A percentile compares a stretch with the other conserved stretches of the same genome.
Evolutionary conservation across 129 eudicot genomes (phyloP).

Genomic region (Apium graveolens): DNA sequence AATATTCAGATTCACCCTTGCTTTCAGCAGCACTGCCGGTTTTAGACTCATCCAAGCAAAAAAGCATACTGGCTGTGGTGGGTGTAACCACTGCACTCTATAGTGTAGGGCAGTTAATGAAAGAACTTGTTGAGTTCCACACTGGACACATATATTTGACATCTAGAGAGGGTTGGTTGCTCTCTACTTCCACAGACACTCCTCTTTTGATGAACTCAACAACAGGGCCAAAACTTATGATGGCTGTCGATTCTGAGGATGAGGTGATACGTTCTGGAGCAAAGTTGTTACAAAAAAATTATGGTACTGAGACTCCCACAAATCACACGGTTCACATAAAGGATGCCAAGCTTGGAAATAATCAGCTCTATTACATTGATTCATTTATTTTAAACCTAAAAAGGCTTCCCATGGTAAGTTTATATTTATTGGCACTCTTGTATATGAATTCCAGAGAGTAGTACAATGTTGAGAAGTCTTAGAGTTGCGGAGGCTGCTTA

Average conservation of each 20-base stretch:
- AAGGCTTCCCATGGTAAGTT: constrained; percentile 90
- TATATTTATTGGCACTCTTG: not conserved
- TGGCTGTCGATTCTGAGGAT: constrained; percentile 79
- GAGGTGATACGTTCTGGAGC: constrained; percentile 65
- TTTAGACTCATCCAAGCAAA: constrained; percentile 43
- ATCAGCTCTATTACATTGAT: constrained; percentile 67
- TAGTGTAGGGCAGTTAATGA: constrained; percentile 89
- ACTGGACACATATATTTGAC: constrained; percentile 86
- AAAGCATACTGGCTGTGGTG: constrained; percentile 83
- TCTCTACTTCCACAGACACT: constrained; percentile 83
- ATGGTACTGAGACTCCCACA: constrained; percentile 42
- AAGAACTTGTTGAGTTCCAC: constrained; percentile 74
- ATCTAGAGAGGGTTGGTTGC: constrained; percentile 87
- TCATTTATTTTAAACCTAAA: constrained; percentile 77
- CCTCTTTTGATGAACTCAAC: constrained; percentile 57
- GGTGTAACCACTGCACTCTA: constrained; percentile 87
- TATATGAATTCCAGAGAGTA: not conserved
- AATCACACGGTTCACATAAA: constrained; percentile 62
- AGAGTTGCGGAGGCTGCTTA: not conserved
- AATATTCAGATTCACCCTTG: constrained; percentile 64
- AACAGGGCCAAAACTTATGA: constrained; percentile 60
- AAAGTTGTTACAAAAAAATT: constrained; percentile 48
- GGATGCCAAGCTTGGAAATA: constrained; percentile 49
- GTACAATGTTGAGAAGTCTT: not conserved
- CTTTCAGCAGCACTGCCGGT: constrained; percentile 96